These are phyloP conservation scores for Striga asiatica DNA, from an alignment of 257 asterid genomes.

Conservation along the genomic window DNA sequence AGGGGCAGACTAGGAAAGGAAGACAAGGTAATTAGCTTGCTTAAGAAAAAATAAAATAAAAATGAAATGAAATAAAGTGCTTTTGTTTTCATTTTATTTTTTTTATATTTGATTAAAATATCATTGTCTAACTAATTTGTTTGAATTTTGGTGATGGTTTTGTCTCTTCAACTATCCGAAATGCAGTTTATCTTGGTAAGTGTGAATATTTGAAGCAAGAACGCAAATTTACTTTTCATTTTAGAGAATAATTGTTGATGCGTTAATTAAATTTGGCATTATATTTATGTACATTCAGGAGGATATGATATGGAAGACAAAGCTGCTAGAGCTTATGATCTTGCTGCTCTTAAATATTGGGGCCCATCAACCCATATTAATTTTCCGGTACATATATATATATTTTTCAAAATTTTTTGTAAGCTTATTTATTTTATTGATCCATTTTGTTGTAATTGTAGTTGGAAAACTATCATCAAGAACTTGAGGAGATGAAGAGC, in stretches of 20 bases:
- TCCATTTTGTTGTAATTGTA: slow-evolving; percentile 11
- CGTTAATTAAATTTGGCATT: background rate
- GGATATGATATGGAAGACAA: slow-evolving; percentile 80
- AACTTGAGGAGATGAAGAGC: slow-evolving; percentile 64
- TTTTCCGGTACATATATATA: slow-evolving; percentile 30
- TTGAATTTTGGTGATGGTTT: slow-evolving; percentile 21
- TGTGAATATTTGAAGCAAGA: background rate
- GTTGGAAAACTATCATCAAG: slow-evolving; percentile 53
- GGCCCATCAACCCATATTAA: slow-evolving; percentile 60
- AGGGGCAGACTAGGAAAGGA: slow-evolving; percentile 28
- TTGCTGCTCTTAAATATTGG: slow-evolving; percentile 75
- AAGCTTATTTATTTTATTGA: background rate
- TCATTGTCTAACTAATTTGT: slow-evolving; percentile 3
- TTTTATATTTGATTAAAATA: slow-evolving; percentile 18
- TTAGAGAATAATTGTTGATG: background rate
- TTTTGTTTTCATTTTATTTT: slow-evolving; percentile 1
- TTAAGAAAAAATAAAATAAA: background rate
- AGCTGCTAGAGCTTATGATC: slow-evolving; percentile 82
- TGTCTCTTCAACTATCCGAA: slow-evolving; percentile 11
- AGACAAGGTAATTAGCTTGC: slow-evolving; percentile 24
- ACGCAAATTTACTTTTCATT: background rate
- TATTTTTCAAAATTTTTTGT: background rate
- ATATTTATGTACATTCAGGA: slow-evolving; percentile 21
- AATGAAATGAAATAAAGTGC: background rate
- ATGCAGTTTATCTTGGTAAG: slow-evolving; percentile 71